A percentile compares a stretch with the other conserved stretches of the same genome.
Evolutionary conservation across 306 rosid species (phyloP).

Genomic region (Vigna hirtella): DNA sequence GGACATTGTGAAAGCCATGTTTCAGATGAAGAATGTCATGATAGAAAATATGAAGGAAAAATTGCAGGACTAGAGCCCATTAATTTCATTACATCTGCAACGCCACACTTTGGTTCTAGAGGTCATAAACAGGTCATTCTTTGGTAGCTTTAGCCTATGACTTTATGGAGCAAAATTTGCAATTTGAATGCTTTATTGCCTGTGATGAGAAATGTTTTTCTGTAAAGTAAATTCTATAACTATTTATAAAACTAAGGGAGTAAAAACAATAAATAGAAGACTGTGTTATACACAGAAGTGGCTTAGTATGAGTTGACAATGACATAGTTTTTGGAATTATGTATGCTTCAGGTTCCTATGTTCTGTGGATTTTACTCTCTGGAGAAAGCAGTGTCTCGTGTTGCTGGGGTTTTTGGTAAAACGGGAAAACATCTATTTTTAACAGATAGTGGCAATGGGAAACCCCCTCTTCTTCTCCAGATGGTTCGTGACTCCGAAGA

Average conservation of each 20-base stretch:
- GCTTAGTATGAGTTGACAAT: neutral
- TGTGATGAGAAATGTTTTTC: no score
- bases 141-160: neutral
- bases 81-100: constrained; percentile 81
- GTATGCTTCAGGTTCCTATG: constrained; percentile 69
- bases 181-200: constrained; percentile 15
- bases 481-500: constrained; percentile 79
- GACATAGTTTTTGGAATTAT: constrained; percentile 39
- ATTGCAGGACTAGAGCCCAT: constrained; percentile 87
- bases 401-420: constrained; percentile 70
- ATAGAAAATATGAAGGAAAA: constrained; percentile 55
- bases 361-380: constrained; percentile 70
- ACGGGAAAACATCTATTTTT: constrained; percentile 82
- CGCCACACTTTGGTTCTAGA: constrained; percentile 94
- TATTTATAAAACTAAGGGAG: no score
- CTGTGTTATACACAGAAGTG: neutral
- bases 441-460: constrained; percentile 64
- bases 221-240: no score
- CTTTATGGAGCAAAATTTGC: neutral
- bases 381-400: constrained; percentile 69
- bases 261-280: no score
- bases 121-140: constrained; percentile 81
- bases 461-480: constrained; percentile 85
- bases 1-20: constrained; percentile 51
- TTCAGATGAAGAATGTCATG: constrained; percentile 48